phyloP scores from a whole-genome alignment of 2,329 filamentous ascomycete species.

The Aspergillus hortae region DNA sequence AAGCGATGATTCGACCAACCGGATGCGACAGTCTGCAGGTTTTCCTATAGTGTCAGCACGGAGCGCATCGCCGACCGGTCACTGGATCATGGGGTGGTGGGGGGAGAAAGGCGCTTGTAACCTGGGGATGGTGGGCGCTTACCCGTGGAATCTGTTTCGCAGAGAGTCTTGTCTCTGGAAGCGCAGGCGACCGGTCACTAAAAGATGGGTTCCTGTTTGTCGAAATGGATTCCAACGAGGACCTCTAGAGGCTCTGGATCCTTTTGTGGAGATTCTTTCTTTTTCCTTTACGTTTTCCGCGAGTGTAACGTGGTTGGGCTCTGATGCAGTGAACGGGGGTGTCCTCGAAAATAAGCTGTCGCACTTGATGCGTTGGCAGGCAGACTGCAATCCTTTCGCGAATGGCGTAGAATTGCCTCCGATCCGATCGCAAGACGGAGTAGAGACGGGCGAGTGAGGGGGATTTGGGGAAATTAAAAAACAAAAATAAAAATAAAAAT shows the following conservation, averaged over 20 bases:
- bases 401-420: constrained; percentile 26
- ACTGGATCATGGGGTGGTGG: constrained; percentile 35
- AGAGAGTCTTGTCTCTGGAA: neutral
- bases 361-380: constrained; percentile 44
- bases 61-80: constrained; percentile 41
- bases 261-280: constrained; percentile 32
- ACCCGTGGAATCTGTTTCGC: constrained; percentile 23
- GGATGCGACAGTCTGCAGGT: constrained; percentile 36
- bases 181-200: constrained; percentile 9
- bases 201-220: constrained; percentile 18
- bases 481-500: constrained; percentile 3
- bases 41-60: constrained; percentile 40
- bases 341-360: constrained; percentile 27
- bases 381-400: constrained; percentile 23
- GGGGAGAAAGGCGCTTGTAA: constrained; percentile 17
- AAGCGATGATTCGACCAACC: constrained; percentile 41
- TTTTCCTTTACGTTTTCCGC: constrained; percentile 15
- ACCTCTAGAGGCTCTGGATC: constrained; percentile 25
- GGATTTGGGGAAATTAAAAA: constrained; percentile 3
- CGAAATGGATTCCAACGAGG: constrained; percentile 21
- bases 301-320: constrained; percentile 45
- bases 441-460: neutral
- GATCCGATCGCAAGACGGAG: constrained; percentile 23
- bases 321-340: constrained; percentile 41
- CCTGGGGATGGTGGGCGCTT: constrained; percentile 20